Evolutionary conservation across 176 grass and related monocot species (phyloP).

Genomic region (Avena eriantha): DNA sequence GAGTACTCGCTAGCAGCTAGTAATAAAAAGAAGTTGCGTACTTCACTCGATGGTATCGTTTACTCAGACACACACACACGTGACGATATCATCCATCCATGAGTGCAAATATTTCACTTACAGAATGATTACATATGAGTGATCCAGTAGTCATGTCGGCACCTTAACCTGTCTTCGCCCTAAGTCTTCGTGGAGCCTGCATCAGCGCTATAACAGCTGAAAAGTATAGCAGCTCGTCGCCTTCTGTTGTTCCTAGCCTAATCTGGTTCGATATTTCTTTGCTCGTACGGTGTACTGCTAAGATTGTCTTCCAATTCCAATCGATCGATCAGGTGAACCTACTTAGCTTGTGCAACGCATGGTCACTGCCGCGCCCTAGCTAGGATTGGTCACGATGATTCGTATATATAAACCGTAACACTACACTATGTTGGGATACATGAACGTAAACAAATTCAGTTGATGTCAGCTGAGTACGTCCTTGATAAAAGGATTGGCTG

Average conservation of each 20-base stretch:
- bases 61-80: background rate
- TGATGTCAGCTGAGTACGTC: too few species aligned
- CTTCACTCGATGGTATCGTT: too few species aligned
- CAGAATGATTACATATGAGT: background rate
- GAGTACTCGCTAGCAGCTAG: too few species aligned
- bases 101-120: background rate
- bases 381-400: too few species aligned
- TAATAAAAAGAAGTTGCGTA: too few species aligned
- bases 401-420: too few species aligned
- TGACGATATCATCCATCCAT: background rate
- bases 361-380: background rate
- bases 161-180: background rate
- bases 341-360: background rate
- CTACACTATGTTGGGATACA: too few species aligned
- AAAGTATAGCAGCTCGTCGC: background rate
- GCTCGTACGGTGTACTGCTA: background rate
- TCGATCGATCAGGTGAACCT: background rate
- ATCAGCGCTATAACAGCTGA: background rate
- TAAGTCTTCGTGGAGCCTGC: conserved; percentile 4
- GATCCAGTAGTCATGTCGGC: background rate
- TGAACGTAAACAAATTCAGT: too few species aligned
- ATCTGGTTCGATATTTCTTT: background rate
- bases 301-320: background rate
- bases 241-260: background rate
- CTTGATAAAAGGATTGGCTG: too few species aligned